These are phyloP conservation scores for Thermothielavioides terrestris DNA, from an alignment of 495 filamentous ascomycete genomes.

Conservation along the genomic window DNA sequence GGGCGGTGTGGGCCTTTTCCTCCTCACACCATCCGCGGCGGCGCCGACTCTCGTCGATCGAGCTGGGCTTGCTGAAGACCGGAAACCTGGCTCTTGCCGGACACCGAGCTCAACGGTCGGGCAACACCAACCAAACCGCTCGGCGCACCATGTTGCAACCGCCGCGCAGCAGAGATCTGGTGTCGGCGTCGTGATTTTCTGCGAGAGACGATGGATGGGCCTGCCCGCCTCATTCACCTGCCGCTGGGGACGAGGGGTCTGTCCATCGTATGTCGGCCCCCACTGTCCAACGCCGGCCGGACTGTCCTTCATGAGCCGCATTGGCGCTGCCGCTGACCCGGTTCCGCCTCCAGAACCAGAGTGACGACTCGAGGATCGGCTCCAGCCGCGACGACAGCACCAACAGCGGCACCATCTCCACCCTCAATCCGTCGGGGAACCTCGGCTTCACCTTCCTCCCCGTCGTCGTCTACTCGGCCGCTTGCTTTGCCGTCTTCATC, in stretches of 20 bases:
- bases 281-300: not conserved
- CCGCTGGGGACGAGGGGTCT: not conserved
- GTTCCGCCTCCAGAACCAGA: slow-evolving; percentile 15
- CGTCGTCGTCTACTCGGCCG: slow-evolving; percentile 32
- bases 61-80: too few species aligned
- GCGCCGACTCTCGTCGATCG: too few species aligned
- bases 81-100: too few species aligned
- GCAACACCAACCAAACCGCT: not conserved
- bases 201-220: slow-evolving; percentile 2
- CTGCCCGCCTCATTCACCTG: not conserved
- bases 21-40: too few species aligned
- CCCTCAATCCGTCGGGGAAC: slow-evolving; percentile 5
- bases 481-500: slow-evolving; percentile 27
- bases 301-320: too few species aligned
- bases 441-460: slow-evolving; percentile 47
- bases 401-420: slow-evolving; percentile 20
- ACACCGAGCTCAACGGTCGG: not conserved
- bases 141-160: not conserved
- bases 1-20: not conserved
- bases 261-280: not conserved
- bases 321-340: not conserved
- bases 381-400: slow-evolving; percentile 22
- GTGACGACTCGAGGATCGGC: slow-evolving; percentile 22
- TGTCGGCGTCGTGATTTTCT: not conserved
- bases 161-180: not conserved